Base-by-base conservation (phyloP, 1,284 basidiomycete genomes). In the Puccinia polysora region DNA sequence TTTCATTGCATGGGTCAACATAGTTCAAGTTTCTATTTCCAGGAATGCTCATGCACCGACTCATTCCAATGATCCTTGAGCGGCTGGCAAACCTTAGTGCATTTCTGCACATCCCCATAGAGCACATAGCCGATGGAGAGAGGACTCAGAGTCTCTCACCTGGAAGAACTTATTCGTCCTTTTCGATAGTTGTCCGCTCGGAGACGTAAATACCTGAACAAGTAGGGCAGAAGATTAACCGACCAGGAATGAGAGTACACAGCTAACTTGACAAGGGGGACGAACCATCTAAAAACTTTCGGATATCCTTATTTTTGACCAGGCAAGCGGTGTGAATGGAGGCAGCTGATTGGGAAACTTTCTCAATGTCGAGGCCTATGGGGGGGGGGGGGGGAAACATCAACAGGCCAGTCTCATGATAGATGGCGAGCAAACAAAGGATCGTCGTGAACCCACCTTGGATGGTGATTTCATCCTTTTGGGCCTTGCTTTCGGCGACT, bases 391-490 rank as follows among this genome's bases (percentile, higher is more conserved):
- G 36, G 15, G 18, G 15, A 15, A 23, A 32, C 23, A 8, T n/a
- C 32, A 12, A 1, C 4, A 4, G 15, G 23, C 23, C 7, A 49
- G 12, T n/a, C 14, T 62, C 15, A 47, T 30, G 0, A 25, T 0
- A 25, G n/a, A 53, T 20, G 5, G 50, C 4, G 36, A 18, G 45
- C 1, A n/a, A 38, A 45, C 28, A 40, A 23, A 12, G 10, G 12
- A 15, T 43, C 47, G 43, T 23, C 1, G 18, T n/a, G 6, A 15
- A 50, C 34, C 20, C 4, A 73, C 93, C 94, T 83, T 90, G 87
- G 55, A 96, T 82, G 78, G 93, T 88, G 76, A 96, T 84, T 83
- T 96, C 92, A 77, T 98, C 96, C 86, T 99, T 99, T 82, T 93
- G 90, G 73, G 88, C 84, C 83, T 93, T 93, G 76, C 93, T 96